Percentiles rank a stretch among this genome's conserved stretches.
phyloP scores from a whole-genome alignment of 2,329 filamentous ascomycete species.

The Chalaropsis thielavioides region DNA sequence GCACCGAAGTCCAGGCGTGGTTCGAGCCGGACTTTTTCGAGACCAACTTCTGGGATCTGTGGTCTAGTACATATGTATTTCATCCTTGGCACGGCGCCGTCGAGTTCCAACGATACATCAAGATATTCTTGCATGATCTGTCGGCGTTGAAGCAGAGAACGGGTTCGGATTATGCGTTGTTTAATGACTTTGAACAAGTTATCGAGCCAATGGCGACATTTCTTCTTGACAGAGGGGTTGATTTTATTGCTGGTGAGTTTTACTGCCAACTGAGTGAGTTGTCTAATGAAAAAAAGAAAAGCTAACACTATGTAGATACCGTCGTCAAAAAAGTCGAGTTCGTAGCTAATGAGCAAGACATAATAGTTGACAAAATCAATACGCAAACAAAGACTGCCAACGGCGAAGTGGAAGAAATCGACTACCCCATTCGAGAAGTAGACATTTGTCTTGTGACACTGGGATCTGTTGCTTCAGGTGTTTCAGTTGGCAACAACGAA shows the following conservation, averaged over 20 bases:
- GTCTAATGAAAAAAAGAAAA: not conserved
- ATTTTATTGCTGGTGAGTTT: conserved; percentile 19
- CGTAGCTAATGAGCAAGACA: not conserved
- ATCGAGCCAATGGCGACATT: conserved; percentile 24
- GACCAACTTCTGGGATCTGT: conserved; percentile 28
- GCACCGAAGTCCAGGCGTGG: conserved; percentile 21
- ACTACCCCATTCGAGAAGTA: conserved; percentile 4
- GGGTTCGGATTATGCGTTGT: conserved; percentile 23
- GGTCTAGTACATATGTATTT: conserved; percentile 26
- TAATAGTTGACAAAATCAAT: conserved; percentile 3
- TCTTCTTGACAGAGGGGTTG: conserved; percentile 23
- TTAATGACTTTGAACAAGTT: conserved; percentile 26
- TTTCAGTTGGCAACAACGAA: conserved; percentile 11
- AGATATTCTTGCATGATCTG: conserved; percentile 24
- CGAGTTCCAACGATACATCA: conserved; percentile 26
- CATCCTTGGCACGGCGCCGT: conserved; percentile 27
- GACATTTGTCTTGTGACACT: conserved; percentile 29
- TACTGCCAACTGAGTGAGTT: too few relatives aligned
- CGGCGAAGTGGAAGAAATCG: not conserved
- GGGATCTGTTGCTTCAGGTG: conserved; percentile 26
- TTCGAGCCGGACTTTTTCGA: conserved; percentile 23
- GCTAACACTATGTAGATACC: conserved; percentile 1
- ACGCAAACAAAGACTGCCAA: not conserved
- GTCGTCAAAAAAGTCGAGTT: not conserved
- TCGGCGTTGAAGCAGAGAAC: conserved; percentile 24